Base-by-base conservation (phyloP, 805 yeast genomes). In the Isabelozyma pseudorhagii region DNA sequence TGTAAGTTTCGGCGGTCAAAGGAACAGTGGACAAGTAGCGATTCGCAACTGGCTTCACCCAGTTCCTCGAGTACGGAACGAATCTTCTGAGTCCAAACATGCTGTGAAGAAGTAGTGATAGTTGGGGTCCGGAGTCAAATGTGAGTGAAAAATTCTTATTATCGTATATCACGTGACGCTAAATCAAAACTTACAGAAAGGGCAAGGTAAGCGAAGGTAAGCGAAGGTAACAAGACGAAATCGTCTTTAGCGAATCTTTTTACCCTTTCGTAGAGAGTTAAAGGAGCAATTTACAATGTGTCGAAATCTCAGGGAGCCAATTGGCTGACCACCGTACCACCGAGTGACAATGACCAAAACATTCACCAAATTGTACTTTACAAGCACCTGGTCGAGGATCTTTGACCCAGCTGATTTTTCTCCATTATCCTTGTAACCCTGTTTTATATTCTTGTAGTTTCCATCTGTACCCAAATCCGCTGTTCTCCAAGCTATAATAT, bases 301-400 rank as follows among this genome's bases (percentile, higher is more conserved):
- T 50, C 88, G 73, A 59, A 88, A 89, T 48, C 96, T 65, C 21
- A 82, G 76, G 4, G 89, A 76, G 0, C 96, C 96, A 40, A 89
- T 61, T 4, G 87, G 88, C 0, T 76, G 74, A 0, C 96, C 96
- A 1, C 93, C 93, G 60, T 85, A 86, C 96, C 96, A 88, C 51
- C 96, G 62, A 0, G 88, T 80, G 0, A 86, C 94, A 27, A 88
- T 82, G 0, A 88, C 77, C 14, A 88, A 57, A 0, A 83, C 78
- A 59, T 86, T 84, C 4, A 75, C 64, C 10, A 82, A 47, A 38
- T 77, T 66, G 6, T 78, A 62, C 29, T 80, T 66, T 17, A 80
- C 81, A 15, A 87, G 54, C 3, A 87, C 60, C 9, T 81, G 79
- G 48, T 67, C 67, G 25, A 86, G 59, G 8, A 89, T 54, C 50